Base-by-base conservation (phyloP, 2,329 filamentous ascomycete genomes). In the Boeremia exigua region DNA sequence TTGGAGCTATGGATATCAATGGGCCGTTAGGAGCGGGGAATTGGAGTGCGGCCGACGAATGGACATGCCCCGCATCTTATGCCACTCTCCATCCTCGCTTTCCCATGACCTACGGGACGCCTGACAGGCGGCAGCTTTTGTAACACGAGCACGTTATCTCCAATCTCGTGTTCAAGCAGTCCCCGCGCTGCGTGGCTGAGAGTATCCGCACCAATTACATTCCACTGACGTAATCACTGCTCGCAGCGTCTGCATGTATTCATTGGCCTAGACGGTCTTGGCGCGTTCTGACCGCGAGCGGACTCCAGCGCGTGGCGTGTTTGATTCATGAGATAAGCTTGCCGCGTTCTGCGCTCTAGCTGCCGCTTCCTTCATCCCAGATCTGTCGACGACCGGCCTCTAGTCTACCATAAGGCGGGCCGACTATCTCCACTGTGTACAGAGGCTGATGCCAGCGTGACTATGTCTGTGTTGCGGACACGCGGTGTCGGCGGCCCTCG, bases 121-220 rank as follows among this genome's bases (percentile, higher is more conserved):
- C 51, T 47, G 11, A 55, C 37, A 55, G 53, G 53, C 52, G 49
- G 33, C 52, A 55, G 39, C 28, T 15, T 28, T 17, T 15, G 8
- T 39, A 3, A 38, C 23, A 17, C 25, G 33, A 17, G 11, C 14
- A 23, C n/a, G 34, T 37, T 15, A 37, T 19, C 27, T 44, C 50
- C 50, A 43, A 17, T 44, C 39, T 34, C 15, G 43, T 15, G 12
- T 39, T 4, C 27, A n/a, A n/a, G n/a, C n/a, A n/a, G n/a, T 23
- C 19, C 19, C 19, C 19, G 19, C 19, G 19, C 19, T 23, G 19
- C 19, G 19, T 23, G 19, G 19, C 19, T 23, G 19, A 23, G 19
- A 23, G 19, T n/a, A n/a, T n/a, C n/a, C n/a, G 19, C 19, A 23
- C 19, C 19, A 23, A 23, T 23, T 23, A 23, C 19, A 23, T 23